Evolutionary conservation across 192 early-diverging fungal species (phyloP), one percentile per base, ranked within the genome.

Genomic region (Entomortierella chlamydospora): DNA sequence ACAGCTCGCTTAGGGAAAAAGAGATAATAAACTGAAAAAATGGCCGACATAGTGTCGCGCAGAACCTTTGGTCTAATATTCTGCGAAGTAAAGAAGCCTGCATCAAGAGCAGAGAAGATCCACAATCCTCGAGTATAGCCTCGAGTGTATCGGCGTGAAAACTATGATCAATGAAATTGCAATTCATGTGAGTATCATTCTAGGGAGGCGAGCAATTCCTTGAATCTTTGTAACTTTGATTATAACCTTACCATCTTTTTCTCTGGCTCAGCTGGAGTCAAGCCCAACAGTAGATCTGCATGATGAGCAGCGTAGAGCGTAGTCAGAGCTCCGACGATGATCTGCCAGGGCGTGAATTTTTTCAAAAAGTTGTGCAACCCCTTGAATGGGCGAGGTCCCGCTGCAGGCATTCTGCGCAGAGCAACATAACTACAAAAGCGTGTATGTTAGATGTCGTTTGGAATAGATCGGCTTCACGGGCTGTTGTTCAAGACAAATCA

Each of bases 81-180:
- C 91, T 96, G 94, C 13, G 95, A 94, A 0, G 95, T 96, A 68
- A 96, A 91, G 82, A 97, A 97, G 0, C 96, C 97, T 2, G 96
- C 97, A 65, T 99, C 97, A n/a, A 97, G 81, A 3, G 93, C 94
- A 0, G 94, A 95, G 55, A 95, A 73, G 37, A 97, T 81, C 92
- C 94, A 97, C 0, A 96, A 91, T 15, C 94, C 94, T 18, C 97
- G 89, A 69, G 94, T 97, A 81, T 94, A 99, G 81, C 89, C 95
- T 15, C 91, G 88, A 41, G 92, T 95, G 84, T 99, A 99, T 86
- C 92, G 84, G 54, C 51, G 72, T 60, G 61, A 67, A 51, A 79
- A 65, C 65, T 83, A 55, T 22, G 10, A 17, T 45, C 26, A 42
- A 33, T 64, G 47, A n/a, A n/a, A n/a, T n/a, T n/a, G n/a, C n/a